These are phyloP conservation scores for Penicillium maclennaniae DNA, from an alignment of 495 filamentous ascomycete species.

Conservation along the genomic window DNA sequence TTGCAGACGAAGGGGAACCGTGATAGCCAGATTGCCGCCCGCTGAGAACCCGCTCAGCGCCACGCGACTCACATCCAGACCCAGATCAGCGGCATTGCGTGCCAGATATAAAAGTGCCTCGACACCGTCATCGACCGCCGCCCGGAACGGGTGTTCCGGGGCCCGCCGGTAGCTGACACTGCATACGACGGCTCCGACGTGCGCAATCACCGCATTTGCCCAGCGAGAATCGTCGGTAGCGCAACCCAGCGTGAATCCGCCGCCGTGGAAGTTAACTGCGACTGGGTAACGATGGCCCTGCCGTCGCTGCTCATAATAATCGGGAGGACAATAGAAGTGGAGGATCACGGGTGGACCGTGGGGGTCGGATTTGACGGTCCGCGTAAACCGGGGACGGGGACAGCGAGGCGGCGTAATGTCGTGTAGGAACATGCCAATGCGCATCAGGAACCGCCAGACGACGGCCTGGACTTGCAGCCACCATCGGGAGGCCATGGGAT, in stretches of 20 bases:
- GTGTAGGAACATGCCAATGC: constrained; percentile 75
- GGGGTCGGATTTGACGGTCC: constrained; percentile 55
- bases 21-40: constrained; percentile 82
- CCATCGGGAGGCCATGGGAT: constrained; percentile 53
- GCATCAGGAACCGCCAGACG: constrained; percentile 76
- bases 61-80: constrained; percentile 58
- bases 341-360: constrained; percentile 56
- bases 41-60: constrained; percentile 82
- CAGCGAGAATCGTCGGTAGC: constrained; percentile 71
- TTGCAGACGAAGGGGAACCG: constrained; percentile 66
- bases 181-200: constrained; percentile 60
- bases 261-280: constrained; percentile 73
- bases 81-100: constrained; percentile 50
- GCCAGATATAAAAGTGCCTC: constrained; percentile 66
- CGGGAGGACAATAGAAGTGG: constrained; percentile 74
- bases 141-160: constrained; percentile 74
- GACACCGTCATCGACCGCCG: constrained; percentile 70
- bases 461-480: constrained; percentile 68
- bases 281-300: constrained; percentile 50
- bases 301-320: constrained; percentile 45
- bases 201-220: constrained; percentile 51
- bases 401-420: constrained; percentile 63
- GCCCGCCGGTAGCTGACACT: constrained; percentile 74
- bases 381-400: constrained; percentile 62
- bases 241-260: constrained; percentile 71